A percentile compares a stretch with the other conserved stretches of the same genome.
phyloP scores from a whole-genome alignment of 164 flowering plant species.

The Stephania japonica region DNA sequence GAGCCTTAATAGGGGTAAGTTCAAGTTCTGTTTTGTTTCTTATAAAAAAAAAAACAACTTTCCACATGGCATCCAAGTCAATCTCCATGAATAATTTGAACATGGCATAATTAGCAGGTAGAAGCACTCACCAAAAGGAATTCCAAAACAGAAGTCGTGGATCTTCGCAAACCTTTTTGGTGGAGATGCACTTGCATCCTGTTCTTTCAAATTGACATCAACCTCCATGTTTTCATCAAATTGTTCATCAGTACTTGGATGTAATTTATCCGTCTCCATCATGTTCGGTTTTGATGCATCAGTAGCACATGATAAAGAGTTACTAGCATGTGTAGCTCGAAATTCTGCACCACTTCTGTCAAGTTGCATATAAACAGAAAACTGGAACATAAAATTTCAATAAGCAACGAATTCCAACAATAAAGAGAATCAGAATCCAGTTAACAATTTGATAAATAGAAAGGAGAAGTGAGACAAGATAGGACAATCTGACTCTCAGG shows the following conservation, averaged over 20 bases:
- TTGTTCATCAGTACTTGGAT: constrained; percentile 28
- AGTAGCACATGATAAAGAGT: constrained; percentile 24
- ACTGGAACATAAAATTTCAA: constrained; percentile 23
- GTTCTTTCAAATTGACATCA: constrained; percentile 21
- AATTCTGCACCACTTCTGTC: constrained; percentile 34
- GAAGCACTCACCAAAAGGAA: constrained; percentile 69
- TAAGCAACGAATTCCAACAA: not conserved
- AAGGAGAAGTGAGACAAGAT: too few species aligned
- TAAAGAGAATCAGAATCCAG: not conserved
- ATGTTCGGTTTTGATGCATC: constrained; percentile 27
- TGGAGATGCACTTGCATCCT: constrained; percentile 19
- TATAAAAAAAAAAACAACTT: not conserved
- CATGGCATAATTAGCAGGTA: not conserved
- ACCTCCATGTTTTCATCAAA: constrained; percentile 17
- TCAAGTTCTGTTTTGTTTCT: not conserved
- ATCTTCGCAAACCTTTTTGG: constrained; percentile 55
- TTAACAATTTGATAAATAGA: not conserved
- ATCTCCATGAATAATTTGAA: not conserved
- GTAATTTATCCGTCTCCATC: constrained; percentile 25
- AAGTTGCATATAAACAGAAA: constrained; percentile 34
- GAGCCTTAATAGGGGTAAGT: too few species aligned
- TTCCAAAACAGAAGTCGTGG: constrained; percentile 92
- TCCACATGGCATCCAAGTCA: not conserved
- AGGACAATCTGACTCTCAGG: not conserved
- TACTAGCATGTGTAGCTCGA: constrained; percentile 26